phyloP scores from a whole-genome alignment of 176 grass and related monocot genomes.

The Poa annua region DNA sequence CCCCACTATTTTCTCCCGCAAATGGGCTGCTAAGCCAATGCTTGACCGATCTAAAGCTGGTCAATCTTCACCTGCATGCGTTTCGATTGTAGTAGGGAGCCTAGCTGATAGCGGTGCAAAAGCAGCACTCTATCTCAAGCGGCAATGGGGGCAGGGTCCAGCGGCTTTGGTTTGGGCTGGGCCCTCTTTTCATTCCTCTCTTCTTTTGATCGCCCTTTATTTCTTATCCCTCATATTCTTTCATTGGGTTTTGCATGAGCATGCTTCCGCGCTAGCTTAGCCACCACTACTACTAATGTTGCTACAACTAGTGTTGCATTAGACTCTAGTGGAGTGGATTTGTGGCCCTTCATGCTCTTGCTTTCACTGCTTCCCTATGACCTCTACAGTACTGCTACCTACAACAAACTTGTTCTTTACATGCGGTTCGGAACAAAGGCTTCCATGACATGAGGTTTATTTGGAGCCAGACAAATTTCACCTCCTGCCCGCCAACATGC shows the following conservation, averaged over 20 bases:
- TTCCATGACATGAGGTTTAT: slow-evolving; percentile 38
- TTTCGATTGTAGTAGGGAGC: not conserved
- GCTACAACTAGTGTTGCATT: slow-evolving; percentile 16
- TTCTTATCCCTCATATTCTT: slow-evolving; percentile 4
- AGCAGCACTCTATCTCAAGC: slow-evolving; percentile 13
- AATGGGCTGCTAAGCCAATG: not conserved
- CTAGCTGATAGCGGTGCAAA: slow-evolving; percentile 6
- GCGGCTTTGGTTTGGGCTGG: slow-evolving; percentile 32
- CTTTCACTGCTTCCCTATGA: slow-evolving; percentile 64
- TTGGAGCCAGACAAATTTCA: slow-evolving; percentile 17
- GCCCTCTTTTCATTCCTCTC: slow-evolving; percentile 35
- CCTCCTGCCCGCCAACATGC: slow-evolving; percentile 19
- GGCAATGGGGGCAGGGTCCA: slow-evolving; percentile 22
- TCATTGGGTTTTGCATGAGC: slow-evolving; percentile 60
- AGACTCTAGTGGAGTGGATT: slow-evolving; percentile 2
- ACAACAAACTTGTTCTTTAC: slow-evolving; percentile 19
- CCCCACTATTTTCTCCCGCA: no score
- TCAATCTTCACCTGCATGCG: slow-evolving; percentile 12
- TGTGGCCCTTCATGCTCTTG: slow-evolving; percentile 48
- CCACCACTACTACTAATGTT: slow-evolving; percentile 9
- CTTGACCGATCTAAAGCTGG: slow-evolving; percentile 26
- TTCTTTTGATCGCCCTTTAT: slow-evolving; percentile 44
- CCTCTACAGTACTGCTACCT: slow-evolving; percentile 20
- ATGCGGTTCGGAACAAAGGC: slow-evolving; percentile 23
- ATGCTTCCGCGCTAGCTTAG: slow-evolving; percentile 27